Base-by-base conservation (phyloP, 208 protist species). In the Trypanosoma conorhini region DNA sequence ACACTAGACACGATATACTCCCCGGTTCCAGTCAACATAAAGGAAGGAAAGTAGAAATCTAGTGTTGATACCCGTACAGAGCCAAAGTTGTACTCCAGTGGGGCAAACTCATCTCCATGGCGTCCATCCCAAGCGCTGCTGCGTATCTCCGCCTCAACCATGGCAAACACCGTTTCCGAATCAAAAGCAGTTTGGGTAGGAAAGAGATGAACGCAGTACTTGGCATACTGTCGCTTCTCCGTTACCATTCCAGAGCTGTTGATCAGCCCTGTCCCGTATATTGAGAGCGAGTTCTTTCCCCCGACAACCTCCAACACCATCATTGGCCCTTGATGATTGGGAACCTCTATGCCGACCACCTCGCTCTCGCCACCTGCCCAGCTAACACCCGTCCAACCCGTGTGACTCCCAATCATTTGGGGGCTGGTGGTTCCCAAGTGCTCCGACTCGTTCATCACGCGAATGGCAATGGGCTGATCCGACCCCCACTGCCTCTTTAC, bases 1-100 rank as follows among this genome's bases (percentile, higher is more conserved):
- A 94, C 85, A 72, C 88, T 96, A 17, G 86, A 92, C 31, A 96
- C 85, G 35, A 93, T 86, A 75, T 93, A 96, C 70, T 91, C 80
- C 1, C 91, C 88, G 1, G 76, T 70, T 28, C 76, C 81, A 2
- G 84, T 86, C 35, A 94, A 80, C 38, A 93, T 72, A 63, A 93
- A 94, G 22, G 91, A 80, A 15, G 91, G 91, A 67, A 89, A 96
- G 72, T 90, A 93, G 55, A 96, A 89, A 67, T 95, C 86, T 19
- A 91, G 54, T 12, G 87, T 89, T 21, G 90, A 95, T 3, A 93
- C 86, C 40, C 91, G 87, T 35, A 96, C 87, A 44, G 86, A 86
- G 31, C 86, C 86, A 78, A 88, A 96, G 77, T 92, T 92, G 76
- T 89, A 93, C 80, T 96, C 87, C 2, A 93, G 63, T n/a, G 87